Conservation (phyloP, 257 asterid species). For the Petunia axillaris region DNA sequence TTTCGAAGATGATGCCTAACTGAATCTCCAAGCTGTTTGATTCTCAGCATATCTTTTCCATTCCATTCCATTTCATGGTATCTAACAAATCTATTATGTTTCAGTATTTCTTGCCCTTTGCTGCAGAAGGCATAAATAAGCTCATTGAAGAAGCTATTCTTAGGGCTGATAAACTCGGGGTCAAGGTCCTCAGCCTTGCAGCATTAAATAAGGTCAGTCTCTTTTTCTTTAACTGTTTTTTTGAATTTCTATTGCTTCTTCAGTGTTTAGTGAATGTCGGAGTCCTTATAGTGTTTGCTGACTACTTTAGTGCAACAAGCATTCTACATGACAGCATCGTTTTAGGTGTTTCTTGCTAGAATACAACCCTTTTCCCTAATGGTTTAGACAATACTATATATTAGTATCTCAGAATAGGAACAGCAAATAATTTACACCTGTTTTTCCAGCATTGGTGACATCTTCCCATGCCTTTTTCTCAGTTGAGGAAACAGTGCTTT, state of each 20-base stretch:
- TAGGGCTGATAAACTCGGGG: constrained; percentile 84
- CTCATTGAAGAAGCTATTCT: constrained; percentile 92
- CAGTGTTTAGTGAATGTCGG: background rate
- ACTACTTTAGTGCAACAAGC: background rate
- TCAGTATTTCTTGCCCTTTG: constrained; percentile 97
- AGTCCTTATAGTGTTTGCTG: background rate
- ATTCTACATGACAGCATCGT: background rate
- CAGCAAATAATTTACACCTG: background rate
- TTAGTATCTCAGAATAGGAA: background rate
- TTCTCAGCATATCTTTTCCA: background rate
- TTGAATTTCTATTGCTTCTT: background rate
- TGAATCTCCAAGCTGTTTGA: background rate
- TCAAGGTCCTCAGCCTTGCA: constrained; percentile 94
- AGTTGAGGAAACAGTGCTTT: background rate
- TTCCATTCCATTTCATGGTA: background rate
- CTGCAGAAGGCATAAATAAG: constrained; percentile 80
- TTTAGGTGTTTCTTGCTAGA: background rate
- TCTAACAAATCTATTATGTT: constrained; percentile 34
- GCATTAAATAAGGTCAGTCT: constrained; percentile 78
- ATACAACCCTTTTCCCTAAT: background rate
- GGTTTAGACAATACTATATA: background rate
- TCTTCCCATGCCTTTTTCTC: background rate
- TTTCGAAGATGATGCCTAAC: background rate
- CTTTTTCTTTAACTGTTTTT: constrained; percentile 23
- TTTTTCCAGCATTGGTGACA: background rate